Percentiles rank a stretch among this genome's conserved stretches.
phyloP scores from a whole-genome alignment of 768 basidiomycete genomes.

The Leccinum incarnatum region DNA sequence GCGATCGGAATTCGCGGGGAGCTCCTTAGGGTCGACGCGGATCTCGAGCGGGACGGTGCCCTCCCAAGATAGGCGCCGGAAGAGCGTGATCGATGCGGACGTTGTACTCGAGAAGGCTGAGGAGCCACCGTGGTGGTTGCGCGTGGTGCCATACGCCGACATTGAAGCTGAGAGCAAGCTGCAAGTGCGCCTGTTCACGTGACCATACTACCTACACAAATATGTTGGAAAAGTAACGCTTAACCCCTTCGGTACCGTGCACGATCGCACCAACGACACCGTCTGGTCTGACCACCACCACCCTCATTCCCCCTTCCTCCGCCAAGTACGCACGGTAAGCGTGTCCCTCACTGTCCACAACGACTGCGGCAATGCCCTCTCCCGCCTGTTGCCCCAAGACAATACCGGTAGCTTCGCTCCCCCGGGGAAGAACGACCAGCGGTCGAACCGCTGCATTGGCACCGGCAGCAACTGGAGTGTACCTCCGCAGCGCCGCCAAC shows the following conservation, averaged over 20 bases:
- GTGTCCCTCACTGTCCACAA: background rate
- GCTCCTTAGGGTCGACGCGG: constrained; percentile 83
- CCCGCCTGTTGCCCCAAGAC: background rate
- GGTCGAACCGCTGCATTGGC: background rate
- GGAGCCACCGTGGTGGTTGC: constrained; percentile 46
- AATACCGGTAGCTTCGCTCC: background rate
- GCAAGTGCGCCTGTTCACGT: background rate
- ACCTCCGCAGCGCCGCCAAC: background rate
- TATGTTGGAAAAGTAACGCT: background rate
- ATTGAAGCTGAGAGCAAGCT: constrained; percentile 26
- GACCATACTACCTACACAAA: constrained; percentile 12
- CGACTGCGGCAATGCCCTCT: background rate
- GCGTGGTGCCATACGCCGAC: constrained; percentile 53
- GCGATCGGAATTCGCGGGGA: constrained; percentile 87
- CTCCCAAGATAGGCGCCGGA: constrained; percentile 88
- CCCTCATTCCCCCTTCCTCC: background rate
- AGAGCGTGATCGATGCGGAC: constrained; percentile 72
- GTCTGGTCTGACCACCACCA: background rate
- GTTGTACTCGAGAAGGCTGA: constrained; percentile 45
- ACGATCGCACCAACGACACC: constrained; percentile 10
- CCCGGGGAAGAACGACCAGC: background rate
- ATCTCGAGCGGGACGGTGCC: constrained; percentile 88
- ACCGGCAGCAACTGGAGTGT: background rate
- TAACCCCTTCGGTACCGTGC: background rate
- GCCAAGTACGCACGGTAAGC: background rate